Evolutionary conservation across 2,329 filamentous ascomycete species (phyloP), one percentile per base, ranked within the genome.

Genomic region (Trichoderma breve): DNA sequence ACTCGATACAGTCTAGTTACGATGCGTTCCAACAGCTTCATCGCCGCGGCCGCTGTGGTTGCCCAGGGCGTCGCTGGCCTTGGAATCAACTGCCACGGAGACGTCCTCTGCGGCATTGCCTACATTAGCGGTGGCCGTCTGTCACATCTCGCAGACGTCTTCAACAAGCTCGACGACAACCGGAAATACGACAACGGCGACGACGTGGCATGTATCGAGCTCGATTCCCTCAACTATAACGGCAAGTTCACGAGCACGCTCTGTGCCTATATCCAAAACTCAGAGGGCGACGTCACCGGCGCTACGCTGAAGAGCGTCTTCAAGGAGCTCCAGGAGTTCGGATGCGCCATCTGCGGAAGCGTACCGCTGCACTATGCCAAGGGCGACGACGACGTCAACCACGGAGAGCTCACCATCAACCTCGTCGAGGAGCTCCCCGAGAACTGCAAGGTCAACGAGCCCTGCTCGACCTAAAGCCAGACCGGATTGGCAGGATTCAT

Each of bases 1-100:
- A 61, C 26, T 47, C 14, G 18, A 57, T n/a, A 57, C 9, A 47
- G 36, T 61, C 36, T 47, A 51, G 67, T 26, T 43, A 3, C 57
- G 11, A 70, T 70, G 67, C 67, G 57, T 70, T 53, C 11, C 55
- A 53, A 34, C 39, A 53, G 30, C 30, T 53, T 70, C 39, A 36
- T 62, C 36, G 36, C 39, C 57, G 15, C 51, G 6, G 67, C 67
- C 39, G 26, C 43, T 15, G 67, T 43, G 21, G 47, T 51, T 15
- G 60, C 68, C 8, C 63, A 71, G 28, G 39, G 63, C 36, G 70
- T 15, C 14, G 28, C 34, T 15, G 70, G 61, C 21, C 47, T 67
- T 6, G 70, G 70, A 14, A 71, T 71, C 39, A 71, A 71, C 63
- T 71, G 70, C 9, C 34, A 57, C 6, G 70, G 70, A 26, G 53